Percentiles rank a stretch among this genome's conserved stretches.
These are phyloP conservation scores for Cladosporium sp. DNA, from an alignment of 2,329 filamentous ascomycete species.

Conservation along the genomic window DNA sequence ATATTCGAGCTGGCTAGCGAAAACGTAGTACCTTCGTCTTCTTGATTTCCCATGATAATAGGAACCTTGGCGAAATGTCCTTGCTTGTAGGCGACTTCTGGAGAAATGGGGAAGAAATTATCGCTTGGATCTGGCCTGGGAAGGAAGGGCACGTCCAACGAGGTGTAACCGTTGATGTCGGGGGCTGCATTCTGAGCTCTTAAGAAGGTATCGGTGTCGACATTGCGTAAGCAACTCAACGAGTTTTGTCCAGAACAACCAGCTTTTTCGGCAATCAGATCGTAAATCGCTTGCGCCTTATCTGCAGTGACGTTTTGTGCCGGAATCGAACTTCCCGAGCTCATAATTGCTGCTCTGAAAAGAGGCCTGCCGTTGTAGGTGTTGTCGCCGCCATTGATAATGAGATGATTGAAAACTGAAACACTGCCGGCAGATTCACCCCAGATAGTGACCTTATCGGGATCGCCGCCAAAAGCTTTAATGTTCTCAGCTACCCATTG, in stretches of 20 bases:
- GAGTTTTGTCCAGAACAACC: constrained; percentile 51
- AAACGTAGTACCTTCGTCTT: constrained; percentile 79
- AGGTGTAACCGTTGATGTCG: constrained; percentile 65
- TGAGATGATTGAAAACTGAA: constrained; percentile 63
- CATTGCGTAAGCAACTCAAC: constrained; percentile 51
- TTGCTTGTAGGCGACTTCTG: constrained; percentile 57
- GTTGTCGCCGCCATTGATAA: constrained; percentile 70
- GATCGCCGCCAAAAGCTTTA: no score
- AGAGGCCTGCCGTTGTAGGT: constrained; percentile 73
- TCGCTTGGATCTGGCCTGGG: constrained; percentile 68
- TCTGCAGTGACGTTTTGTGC: constrained; percentile 56
- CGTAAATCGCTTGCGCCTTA: constrained; percentile 63
- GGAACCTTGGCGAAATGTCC: constrained; percentile 63
- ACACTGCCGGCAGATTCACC: constrained; percentile 27
- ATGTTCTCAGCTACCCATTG: constrained; percentile 65
- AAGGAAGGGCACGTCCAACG: constrained; percentile 71
- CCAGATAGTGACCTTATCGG: no score
- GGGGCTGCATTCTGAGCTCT: constrained; percentile 71
- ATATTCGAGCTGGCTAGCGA: constrained; percentile 67
- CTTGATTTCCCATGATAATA: constrained; percentile 71
- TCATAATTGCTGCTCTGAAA: constrained; percentile 78
- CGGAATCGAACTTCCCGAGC: constrained; percentile 66
- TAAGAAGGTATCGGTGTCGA: constrained; percentile 54
- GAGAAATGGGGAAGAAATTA: constrained; percentile 60
- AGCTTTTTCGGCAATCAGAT: constrained; percentile 49